These are phyloP conservation scores for Pestalotiopsis sp. DNA, from an alignment of 2,329 filamentous ascomycete species.

Conservation along the genomic window DNA sequence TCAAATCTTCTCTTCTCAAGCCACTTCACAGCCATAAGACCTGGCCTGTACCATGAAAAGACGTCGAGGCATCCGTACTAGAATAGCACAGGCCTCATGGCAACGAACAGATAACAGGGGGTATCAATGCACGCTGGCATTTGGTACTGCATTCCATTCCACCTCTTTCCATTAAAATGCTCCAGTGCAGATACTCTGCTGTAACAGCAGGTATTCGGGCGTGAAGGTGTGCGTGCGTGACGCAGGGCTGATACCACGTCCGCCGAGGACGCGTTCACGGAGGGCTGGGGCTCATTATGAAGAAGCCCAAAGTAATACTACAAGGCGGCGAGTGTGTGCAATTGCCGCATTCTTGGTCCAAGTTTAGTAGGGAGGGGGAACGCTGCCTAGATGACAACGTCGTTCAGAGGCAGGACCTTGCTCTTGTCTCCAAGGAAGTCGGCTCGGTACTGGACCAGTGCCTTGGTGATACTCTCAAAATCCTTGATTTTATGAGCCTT, in stretches of 20 bases:
- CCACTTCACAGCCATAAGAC: no score
- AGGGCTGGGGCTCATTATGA: background rate
- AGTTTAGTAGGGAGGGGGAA: background rate
- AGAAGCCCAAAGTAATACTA: slow-evolving; percentile 10
- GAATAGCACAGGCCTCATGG: background rate
- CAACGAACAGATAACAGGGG: background rate
- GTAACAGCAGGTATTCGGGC: background rate
- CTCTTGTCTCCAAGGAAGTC: slow-evolving; percentile 65
- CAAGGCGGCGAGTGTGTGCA: slow-evolving; percentile 7
- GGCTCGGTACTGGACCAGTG: slow-evolving; percentile 68
- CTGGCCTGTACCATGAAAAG: background rate
- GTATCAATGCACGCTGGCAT: slow-evolving; percentile 11
- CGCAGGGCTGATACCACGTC: background rate
- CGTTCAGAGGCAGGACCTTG: slow-evolving; percentile 62
- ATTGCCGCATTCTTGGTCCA: slow-evolving; percentile 9
- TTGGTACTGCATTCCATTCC: slow-evolving; percentile 9
- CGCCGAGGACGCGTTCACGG: background rate
- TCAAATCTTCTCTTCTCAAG: background rate
- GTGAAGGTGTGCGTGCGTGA: background rate
- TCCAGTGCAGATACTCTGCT: slow-evolving; percentile 7
- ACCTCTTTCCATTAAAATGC: slow-evolving; percentile 12
- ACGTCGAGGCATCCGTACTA: background rate
- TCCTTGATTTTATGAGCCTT: slow-evolving; percentile 63
- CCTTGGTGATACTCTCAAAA: slow-evolving; percentile 66
- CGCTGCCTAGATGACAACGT: slow-evolving; percentile 29